These are phyloP conservation scores for Sisymbrium altissimum DNA, from an alignment of 345 rosid genomes.

Conservation along the genomic window DNA sequence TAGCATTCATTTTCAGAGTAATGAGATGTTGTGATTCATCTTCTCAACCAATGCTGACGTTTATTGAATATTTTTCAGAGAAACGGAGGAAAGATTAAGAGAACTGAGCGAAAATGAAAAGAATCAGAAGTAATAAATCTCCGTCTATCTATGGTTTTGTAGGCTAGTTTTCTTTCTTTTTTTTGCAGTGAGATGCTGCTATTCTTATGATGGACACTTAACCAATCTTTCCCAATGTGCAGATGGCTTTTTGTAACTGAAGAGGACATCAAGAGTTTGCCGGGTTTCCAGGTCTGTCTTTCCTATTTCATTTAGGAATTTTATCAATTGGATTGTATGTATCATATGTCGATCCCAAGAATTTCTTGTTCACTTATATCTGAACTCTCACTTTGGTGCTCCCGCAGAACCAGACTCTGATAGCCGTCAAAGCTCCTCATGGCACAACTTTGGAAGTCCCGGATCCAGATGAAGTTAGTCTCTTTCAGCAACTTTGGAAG, in stretches of 20 bases:
- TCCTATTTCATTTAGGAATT: not conserved
- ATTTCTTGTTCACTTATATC: slow-evolving; percentile 1
- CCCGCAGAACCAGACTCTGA: slow-evolving; percentile 85
- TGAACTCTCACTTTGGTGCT: slow-evolving; percentile 15
- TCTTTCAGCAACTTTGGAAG: not conserved
- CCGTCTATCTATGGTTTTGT: not conserved
- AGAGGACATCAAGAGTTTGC: slow-evolving; percentile 82
- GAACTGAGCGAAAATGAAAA: slow-evolving; percentile 73
- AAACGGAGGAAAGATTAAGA: slow-evolving; percentile 73
- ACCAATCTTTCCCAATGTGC: slow-evolving; percentile 32
- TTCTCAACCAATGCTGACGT: slow-evolving; percentile 34
- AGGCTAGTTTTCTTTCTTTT: not conserved
- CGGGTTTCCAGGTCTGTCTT: slow-evolving; percentile 64
- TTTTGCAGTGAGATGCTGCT: slow-evolving; percentile 7
- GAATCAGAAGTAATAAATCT: slow-evolving; percentile 64
- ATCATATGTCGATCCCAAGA: no score
- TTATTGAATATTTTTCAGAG: slow-evolving; percentile 50
- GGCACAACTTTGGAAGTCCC: slow-evolving; percentile 98
- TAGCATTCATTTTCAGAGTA: slow-evolving; percentile 24
- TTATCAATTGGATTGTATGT: no score
- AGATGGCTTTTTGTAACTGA: slow-evolving; percentile 94
- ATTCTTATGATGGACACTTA: slow-evolving; percentile 15
- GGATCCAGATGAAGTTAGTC: slow-evolving; percentile 87
- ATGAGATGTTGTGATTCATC: slow-evolving; percentile 18
- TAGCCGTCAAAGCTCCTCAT: slow-evolving; percentile 97